These are phyloP conservation scores for Metarhizium album DNA, from an alignment of 2,329 filamentous ascomycete species.

Conservation along the genomic window DNA sequence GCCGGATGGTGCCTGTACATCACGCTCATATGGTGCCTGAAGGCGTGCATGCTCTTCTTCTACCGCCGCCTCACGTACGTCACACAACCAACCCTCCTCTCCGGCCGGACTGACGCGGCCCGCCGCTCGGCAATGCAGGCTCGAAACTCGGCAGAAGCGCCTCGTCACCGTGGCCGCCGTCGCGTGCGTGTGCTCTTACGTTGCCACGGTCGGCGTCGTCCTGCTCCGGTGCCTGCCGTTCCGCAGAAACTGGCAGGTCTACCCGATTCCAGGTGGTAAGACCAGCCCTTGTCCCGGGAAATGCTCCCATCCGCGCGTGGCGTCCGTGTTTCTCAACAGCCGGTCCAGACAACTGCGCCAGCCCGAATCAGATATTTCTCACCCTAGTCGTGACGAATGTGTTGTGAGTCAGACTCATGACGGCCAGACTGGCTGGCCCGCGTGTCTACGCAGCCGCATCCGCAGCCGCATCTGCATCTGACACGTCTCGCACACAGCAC, in stretches of 20 bases:
- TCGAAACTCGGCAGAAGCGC: slow-evolving; percentile 11
- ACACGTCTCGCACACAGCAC: slow-evolving; percentile 8
- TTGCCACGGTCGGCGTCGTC: slow-evolving; percentile 13
- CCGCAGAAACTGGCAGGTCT: slow-evolving; percentile 16
- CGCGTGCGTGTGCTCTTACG: slow-evolving; percentile 8
- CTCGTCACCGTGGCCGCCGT: slow-evolving; percentile 11
- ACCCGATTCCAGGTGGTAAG: slow-evolving; percentile 14
- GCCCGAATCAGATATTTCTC: slow-evolving; percentile 12
- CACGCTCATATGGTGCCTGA: slow-evolving; percentile 27
- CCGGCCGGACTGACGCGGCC: not conserved
- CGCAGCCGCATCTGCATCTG: too few relatives aligned
- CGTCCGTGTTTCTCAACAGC: too few relatives aligned
- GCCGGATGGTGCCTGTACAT: slow-evolving; percentile 26
- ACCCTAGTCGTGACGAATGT: slow-evolving; percentile 15
- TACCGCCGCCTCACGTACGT: slow-evolving; percentile 27
- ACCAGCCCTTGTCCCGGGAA: not conserved
- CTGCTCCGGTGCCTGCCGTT: slow-evolving; percentile 13
- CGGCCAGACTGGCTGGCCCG: too few relatives aligned
- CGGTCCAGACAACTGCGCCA: slow-evolving; percentile 11
- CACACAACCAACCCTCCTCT: not conserved
- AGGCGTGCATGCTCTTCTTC: slow-evolving; percentile 28
- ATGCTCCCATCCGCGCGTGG: too few relatives aligned
- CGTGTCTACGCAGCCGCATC: too few relatives aligned
- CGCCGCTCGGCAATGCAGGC: slow-evolving; percentile 4
- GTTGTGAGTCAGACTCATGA: slow-evolving; percentile 6